Evolutionary conservation across 2,329 filamentous ascomycete genomes (phyloP).

Genomic region (Colletotrichum sublineola): DNA sequence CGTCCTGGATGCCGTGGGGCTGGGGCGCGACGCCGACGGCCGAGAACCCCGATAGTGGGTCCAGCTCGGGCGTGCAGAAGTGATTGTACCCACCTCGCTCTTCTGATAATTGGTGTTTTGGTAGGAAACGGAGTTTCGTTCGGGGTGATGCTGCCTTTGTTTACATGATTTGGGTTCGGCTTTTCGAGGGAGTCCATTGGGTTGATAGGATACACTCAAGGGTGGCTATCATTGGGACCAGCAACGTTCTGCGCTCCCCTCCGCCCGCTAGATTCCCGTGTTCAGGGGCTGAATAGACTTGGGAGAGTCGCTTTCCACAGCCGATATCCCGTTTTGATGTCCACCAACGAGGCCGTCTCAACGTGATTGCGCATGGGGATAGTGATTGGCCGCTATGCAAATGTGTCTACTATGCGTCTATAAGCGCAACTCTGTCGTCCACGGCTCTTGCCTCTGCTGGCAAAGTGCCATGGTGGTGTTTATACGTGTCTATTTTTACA

Average conservation of each 20-base stretch:
- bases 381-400: constrained; percentile 18
- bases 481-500: constrained; percentile 13
- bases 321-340: not conserved
- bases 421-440: not conserved
- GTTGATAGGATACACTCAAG: constrained; percentile 12
- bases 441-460: not conserved
- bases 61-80: constrained; percentile 57
- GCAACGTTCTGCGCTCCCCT: constrained; percentile 27
- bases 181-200: constrained; percentile 27
- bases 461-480: not conserved
- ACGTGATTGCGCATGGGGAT: not conserved
- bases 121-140: constrained; percentile 45
- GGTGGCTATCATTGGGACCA: constrained; percentile 37
- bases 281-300: constrained; percentile 24
- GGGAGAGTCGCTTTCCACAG: constrained; percentile 23
- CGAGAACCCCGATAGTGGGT: constrained; percentile 46
- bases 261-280: constrained; percentile 1
- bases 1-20: constrained; percentile 65
- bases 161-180: constrained; percentile 30
- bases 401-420: constrained; percentile 18
- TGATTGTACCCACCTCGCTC: constrained; percentile 33
- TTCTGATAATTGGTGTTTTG: constrained; percentile 16
- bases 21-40: constrained; percentile 50
- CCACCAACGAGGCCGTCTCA: too few relatives aligned
- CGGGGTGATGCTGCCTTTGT: constrained; percentile 37